These are phyloP conservation scores for Paramecium biaurelia DNA, from an alignment of 73 alveolate species.

Conservation along the genomic window DNA sequence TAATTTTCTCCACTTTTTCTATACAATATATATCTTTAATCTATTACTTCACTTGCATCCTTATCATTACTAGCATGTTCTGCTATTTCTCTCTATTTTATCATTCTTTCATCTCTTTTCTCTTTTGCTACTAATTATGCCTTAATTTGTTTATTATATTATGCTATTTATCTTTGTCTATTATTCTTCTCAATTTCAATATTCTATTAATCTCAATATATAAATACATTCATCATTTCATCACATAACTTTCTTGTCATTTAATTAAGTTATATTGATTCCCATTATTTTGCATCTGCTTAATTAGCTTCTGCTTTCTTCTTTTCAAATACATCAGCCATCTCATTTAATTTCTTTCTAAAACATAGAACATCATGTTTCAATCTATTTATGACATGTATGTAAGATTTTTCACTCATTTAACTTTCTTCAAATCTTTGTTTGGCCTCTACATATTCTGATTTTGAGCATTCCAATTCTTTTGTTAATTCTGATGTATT, in stretches of 20 bases:
- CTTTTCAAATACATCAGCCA: constrained; percentile 62
- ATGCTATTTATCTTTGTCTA: constrained; percentile 50
- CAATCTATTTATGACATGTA: constrained; percentile 77
- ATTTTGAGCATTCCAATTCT: constrained; percentile 62
- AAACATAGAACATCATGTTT: constrained; percentile 81
- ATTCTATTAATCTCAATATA: neutral
- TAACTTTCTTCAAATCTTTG: constrained; percentile 70
- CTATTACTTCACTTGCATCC: constrained; percentile 64
- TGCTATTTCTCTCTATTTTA: constrained; percentile 63
- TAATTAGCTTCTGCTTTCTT: constrained; percentile 56
- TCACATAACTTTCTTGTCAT: constrained; percentile 72
- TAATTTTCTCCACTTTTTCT: constrained; percentile 82
- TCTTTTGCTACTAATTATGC: constrained; percentile 56
- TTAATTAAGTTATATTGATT: constrained; percentile 70
- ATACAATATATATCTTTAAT: neutral
- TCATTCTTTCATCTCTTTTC: constrained; percentile 64
- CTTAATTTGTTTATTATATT: constrained; percentile 53
- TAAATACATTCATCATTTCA: constrained; percentile 67
- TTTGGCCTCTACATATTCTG: constrained; percentile 63
- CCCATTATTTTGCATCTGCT: constrained; percentile 71
- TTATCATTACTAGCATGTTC: constrained; percentile 72
- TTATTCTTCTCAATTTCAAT: constrained; percentile 54
- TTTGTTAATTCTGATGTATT: neutral
- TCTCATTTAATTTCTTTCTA: constrained; percentile 68
- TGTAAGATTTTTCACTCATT: constrained; percentile 69